These are phyloP conservation scores for Ballota nigra DNA, from an alignment of 257 asterid species.

Conservation along the genomic window DNA sequence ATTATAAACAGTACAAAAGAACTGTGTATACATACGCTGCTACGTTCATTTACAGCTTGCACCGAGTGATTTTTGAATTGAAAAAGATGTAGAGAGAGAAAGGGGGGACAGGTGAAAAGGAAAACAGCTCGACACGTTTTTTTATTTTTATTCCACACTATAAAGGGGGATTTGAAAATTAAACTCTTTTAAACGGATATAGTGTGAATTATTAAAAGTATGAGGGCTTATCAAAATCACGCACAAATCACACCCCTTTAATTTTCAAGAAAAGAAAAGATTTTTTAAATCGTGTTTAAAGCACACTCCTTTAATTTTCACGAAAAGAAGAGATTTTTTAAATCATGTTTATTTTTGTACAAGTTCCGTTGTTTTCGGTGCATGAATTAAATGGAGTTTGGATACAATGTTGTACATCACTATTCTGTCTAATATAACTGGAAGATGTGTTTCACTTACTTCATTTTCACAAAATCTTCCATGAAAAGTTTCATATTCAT, in stretches of 20 bases:
- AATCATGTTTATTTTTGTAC: not conserved
- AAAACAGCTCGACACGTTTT: constrained; percentile 53
- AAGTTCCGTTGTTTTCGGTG: too few relatives aligned
- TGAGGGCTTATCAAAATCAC: not conserved
- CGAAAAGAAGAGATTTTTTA: not conserved
- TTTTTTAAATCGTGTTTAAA: too few relatives aligned
- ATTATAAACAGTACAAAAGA: constrained; percentile 23
- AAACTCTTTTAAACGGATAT: not conserved
- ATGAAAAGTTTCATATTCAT: too few relatives aligned
- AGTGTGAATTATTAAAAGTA: not conserved
- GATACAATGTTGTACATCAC: too few relatives aligned
- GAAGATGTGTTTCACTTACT: too few relatives aligned
- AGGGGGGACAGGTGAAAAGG: constrained; percentile 2
- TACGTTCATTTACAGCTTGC: constrained; percentile 53
- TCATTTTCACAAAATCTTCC: too few relatives aligned
- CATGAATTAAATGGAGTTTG: too few relatives aligned
- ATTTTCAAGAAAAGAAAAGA: too few relatives aligned
- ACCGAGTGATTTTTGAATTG: constrained; percentile 26
- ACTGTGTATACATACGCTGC: constrained; percentile 14
- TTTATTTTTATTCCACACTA: constrained; percentile 25
- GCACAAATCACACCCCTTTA: not conserved
- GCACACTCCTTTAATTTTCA: constrained; percentile 7
- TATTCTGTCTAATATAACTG: too few relatives aligned
- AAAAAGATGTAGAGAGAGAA: constrained; percentile 17
- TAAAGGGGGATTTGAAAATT: constrained; percentile 15